phyloP scores from a whole-genome alignment of 495 filamentous ascomycete genomes.

The Apiosordaria backusii region DNA sequence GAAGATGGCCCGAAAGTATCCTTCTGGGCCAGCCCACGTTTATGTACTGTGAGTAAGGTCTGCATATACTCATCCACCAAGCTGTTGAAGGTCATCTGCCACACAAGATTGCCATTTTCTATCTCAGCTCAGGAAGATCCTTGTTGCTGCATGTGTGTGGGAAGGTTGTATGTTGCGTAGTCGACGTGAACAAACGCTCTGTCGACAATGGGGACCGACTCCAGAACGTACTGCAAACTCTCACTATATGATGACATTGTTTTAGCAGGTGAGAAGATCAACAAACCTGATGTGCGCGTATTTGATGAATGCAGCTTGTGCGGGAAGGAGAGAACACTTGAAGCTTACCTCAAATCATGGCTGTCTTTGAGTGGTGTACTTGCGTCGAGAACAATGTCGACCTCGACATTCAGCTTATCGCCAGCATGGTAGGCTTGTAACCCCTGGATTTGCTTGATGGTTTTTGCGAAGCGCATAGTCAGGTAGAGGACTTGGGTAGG shows the following conservation, averaged over 20 bases:
- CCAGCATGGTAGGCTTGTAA: conserved; percentile 86
- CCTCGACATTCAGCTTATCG: conserved; percentile 80
- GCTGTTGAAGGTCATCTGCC: background rate
- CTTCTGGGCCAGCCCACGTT: background rate
- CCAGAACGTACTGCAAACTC: conserved; percentile 83
- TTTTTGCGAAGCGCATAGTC: conserved; percentile 90
- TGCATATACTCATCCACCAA: background rate
- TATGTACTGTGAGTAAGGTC: background rate
- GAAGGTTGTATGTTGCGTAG: conserved; percentile 76
- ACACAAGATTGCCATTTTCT: background rate
- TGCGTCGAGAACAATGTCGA: conserved; percentile 74
- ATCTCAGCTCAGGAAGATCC: conserved; percentile 7
- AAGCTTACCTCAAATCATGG: conserved; percentile 67
- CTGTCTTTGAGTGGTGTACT: conserved; percentile 74
- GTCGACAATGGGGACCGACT: conserved; percentile 75
- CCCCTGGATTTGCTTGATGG: conserved; percentile 83
- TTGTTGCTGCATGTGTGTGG: conserved; percentile 81
- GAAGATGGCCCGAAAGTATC: background rate
- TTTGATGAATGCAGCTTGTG: background rate
- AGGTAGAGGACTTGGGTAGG: conserved; percentile 64
- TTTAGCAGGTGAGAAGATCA: background rate
- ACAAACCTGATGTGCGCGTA: background rate
- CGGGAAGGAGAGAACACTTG: background rate
- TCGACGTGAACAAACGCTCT: conserved; percentile 75
- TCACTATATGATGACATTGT: conserved; percentile 46